phyloP scores from a whole-genome alignment of 2,329 filamentous ascomycete species.

The Colletotrichum filicis region DNA sequence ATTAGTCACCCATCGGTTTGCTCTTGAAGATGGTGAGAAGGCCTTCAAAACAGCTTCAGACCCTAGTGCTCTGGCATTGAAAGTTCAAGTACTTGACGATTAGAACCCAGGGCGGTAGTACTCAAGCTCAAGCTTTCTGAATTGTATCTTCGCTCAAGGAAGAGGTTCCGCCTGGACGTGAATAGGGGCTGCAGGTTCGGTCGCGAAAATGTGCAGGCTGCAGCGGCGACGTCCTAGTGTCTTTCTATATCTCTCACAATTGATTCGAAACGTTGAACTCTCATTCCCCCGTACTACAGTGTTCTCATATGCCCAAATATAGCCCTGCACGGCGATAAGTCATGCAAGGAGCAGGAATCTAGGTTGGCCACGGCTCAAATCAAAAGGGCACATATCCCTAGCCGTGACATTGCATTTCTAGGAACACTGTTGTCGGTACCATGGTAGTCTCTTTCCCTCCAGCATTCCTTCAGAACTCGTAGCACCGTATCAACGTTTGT shows the following conservation, averaged over 20 bases:
- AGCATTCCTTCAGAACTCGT: constrained; percentile 13
- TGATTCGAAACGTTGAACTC: too few relatives aligned
- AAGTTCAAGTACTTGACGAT: constrained; percentile 36
- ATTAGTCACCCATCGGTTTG: constrained; percentile 45
- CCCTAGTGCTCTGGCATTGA: constrained; percentile 27
- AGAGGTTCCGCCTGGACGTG: too few relatives aligned
- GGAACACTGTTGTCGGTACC: not conserved
- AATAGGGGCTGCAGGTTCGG: too few relatives aligned
- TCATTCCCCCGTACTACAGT: not conserved
- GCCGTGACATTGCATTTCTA: constrained; percentile 8
- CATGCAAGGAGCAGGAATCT: not conserved
- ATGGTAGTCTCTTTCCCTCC: not conserved
- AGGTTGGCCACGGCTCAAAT: not conserved
- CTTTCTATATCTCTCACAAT: not conserved
- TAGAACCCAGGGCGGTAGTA: not conserved
- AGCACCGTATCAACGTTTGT: constrained; percentile 24
- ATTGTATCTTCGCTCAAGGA: too few relatives aligned
- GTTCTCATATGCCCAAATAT: too few relatives aligned
- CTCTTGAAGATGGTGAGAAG: constrained; percentile 45
- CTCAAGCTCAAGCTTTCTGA: not conserved
- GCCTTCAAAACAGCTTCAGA: constrained; percentile 40
- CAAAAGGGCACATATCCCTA: constrained; percentile 17
- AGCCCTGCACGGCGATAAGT: too few relatives aligned
- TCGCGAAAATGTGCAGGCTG: too few relatives aligned
- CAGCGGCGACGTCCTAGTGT: too few relatives aligned